Evolutionary conservation across 331 rosid species (phyloP).

Genomic region (Malus hybrid): DNA sequence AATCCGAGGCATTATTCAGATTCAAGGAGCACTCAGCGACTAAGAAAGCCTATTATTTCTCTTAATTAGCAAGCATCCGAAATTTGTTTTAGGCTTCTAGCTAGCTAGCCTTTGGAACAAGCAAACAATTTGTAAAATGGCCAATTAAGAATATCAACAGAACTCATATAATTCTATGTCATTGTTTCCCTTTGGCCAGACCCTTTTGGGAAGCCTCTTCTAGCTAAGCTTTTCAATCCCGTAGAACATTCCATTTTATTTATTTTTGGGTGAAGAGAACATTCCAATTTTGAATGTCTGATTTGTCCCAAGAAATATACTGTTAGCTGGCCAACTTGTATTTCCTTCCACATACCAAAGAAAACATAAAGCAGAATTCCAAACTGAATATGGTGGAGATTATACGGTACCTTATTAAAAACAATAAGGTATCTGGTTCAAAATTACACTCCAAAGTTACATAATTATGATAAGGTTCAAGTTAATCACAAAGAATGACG

Average conservation of each 20-base stretch:
- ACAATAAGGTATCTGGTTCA: too few species aligned
- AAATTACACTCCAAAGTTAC: too few species aligned
- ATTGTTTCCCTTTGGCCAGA: constrained; percentile 33
- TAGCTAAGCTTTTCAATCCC: constrained; percentile 40
- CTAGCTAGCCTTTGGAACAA: constrained; percentile 11
- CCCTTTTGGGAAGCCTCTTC: constrained; percentile 27
- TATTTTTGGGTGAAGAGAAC: background rate
- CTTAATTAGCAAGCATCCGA: background rate
- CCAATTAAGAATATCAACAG: constrained; percentile 23
- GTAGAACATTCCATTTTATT: constrained; percentile 25
- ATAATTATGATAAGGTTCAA: too few species aligned
- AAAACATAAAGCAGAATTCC: background rate
- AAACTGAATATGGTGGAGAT: too few species aligned
- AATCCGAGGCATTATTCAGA: constrained; percentile 53
- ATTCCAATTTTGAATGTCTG: constrained; percentile 31
- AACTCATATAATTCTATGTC: constrained; percentile 13
- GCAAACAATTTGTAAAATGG: constrained; percentile 33
- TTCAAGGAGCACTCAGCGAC: constrained; percentile 32
- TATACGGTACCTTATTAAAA: too few species aligned
- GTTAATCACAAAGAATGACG: too few species aligned
- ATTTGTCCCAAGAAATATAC: constrained; percentile 10
- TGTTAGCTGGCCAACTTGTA: constrained; percentile 2
- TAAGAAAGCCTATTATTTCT: constrained; percentile 19
- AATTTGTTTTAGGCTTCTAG: constrained; percentile 12
- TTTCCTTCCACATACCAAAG: background rate